A percentile compares a stretch with the other conserved stretches of the same genome.
Conservation (phyloP, 768 basidiomycete genomes). For the Calocera viscosa region DNA sequence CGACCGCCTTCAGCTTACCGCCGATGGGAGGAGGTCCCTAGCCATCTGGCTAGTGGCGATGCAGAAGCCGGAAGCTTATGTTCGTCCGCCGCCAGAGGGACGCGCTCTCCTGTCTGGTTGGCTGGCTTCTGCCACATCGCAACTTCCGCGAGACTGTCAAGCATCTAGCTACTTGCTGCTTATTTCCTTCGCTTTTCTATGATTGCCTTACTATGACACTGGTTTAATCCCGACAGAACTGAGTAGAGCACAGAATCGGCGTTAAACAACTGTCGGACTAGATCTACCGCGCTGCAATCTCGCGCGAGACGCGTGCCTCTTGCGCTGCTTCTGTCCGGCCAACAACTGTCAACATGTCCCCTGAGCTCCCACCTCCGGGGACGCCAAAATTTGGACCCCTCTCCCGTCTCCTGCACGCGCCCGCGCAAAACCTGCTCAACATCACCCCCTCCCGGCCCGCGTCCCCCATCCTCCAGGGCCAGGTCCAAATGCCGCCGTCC, state of each 20-base stretch:
- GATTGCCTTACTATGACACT: background rate
- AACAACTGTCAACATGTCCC: background rate
- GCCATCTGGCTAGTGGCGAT: slow-evolving; percentile 5
- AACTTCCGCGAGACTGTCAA: slow-evolving; percentile 5
- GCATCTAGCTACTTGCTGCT: background rate
- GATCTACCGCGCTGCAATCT: no score
- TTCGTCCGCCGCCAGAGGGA: background rate
- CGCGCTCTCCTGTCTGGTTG: background rate
- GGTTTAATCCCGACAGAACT: background rate
- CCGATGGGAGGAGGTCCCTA: no score
- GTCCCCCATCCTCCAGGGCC: background rate
- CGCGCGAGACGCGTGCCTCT: no score
- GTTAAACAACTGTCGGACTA: no score
- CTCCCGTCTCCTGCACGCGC: background rate
- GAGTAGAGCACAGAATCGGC: no score
- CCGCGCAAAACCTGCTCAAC: background rate
- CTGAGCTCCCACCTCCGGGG: background rate
- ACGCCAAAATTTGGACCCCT: background rate
- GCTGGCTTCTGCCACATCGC: background rate
- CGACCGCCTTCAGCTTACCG: no score
- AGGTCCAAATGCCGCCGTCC: background rate
- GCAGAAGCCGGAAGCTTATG: slow-evolving; percentile 5
- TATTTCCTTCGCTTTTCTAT: background rate
- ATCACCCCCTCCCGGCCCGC: slow-evolving; percentile 5
- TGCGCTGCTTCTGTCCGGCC: no score